Conservation (phyloP, 371 early-diverging fungal genomes). For the Umbelopsis sp. region DNA sequence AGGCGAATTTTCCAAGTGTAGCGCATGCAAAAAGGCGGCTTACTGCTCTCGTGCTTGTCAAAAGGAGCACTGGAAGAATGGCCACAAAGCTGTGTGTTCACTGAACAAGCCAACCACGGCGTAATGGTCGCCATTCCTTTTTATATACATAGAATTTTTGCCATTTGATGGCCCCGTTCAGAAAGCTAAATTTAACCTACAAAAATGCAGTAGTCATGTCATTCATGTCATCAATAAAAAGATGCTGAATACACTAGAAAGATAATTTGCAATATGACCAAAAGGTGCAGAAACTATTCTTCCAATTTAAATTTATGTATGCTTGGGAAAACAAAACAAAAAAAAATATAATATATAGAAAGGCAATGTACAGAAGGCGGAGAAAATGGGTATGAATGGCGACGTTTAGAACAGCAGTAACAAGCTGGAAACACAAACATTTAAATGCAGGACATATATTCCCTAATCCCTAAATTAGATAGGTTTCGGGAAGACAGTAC, state of each 20-base stretch:
- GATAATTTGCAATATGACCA: too few relatives aligned
- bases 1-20: slow-evolving; percentile 61
- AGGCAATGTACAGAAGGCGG: not conserved
- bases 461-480: not conserved
- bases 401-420: not conserved
- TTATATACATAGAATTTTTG: not conserved
- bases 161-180: not conserved
- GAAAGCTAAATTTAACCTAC: too few relatives aligned
- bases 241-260: too few relatives aligned
- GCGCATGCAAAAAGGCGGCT: slow-evolving; percentile 55
- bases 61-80: slow-evolving; percentile 64
- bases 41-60: slow-evolving; percentile 68
- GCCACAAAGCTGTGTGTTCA: slow-evolving; percentile 57
- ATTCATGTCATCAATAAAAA: too few relatives aligned
- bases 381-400: not conserved
- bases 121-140: not conserved
- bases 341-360: too few relatives aligned
- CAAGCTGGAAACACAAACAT: not conserved
- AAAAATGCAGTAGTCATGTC: too few relatives aligned
- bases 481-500: not conserved
- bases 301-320: too few relatives aligned
- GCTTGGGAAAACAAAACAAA: too few relatives aligned
- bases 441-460: slow-evolving; percentile 5
- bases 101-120: slow-evolving; percentile 22
- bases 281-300: too few relatives aligned